Percentiles rank a stretch among this genome's conserved stretches.
phyloP scores from a whole-genome alignment of 1,284 basidiomycete species.

The Trametes polyzona region DNA sequence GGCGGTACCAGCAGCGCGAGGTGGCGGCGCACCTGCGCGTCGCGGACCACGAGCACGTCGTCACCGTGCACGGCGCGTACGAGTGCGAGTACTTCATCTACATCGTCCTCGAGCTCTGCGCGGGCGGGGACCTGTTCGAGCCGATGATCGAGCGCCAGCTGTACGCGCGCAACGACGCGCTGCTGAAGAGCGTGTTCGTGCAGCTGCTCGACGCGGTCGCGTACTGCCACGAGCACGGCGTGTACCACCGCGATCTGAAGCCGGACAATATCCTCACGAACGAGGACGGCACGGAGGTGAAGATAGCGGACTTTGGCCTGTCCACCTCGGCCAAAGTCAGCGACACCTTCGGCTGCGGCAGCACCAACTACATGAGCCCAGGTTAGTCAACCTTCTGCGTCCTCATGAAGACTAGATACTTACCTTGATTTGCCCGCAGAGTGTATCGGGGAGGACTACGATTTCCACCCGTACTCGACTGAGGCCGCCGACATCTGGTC shows the following conservation, averaged over 20 bases:
- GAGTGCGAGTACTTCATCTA: constrained; percentile 60
- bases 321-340: constrained; percentile 55
- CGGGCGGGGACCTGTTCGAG: constrained; percentile 64
- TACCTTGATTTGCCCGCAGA: constrained; percentile 23
- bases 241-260: constrained; percentile 75
- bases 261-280: constrained; percentile 72
- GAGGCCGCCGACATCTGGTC: constrained; percentile 35
- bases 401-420: not conserved
- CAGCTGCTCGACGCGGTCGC: constrained; percentile 68
- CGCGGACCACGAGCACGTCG: constrained; percentile 57
- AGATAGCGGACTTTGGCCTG: constrained; percentile 69
- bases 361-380: constrained; percentile 63
- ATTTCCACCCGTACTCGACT: constrained; percentile 27
- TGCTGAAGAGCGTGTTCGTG: constrained; percentile 55
- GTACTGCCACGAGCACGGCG: constrained; percentile 59
- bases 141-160: constrained; percentile 55
- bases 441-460: constrained; percentile 31
- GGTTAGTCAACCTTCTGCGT: constrained; percentile 36
- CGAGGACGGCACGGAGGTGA: constrained; percentile 48
- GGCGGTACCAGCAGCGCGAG: constrained; percentile 32
- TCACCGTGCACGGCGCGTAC: constrained; percentile 59
- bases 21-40: constrained; percentile 54
- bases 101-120: constrained; percentile 65
- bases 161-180: constrained; percentile 52
- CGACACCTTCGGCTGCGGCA: constrained; percentile 52